Base-by-base conservation (phyloP, 129 eudicot genomes). In the Lonicera japonica region DNA sequence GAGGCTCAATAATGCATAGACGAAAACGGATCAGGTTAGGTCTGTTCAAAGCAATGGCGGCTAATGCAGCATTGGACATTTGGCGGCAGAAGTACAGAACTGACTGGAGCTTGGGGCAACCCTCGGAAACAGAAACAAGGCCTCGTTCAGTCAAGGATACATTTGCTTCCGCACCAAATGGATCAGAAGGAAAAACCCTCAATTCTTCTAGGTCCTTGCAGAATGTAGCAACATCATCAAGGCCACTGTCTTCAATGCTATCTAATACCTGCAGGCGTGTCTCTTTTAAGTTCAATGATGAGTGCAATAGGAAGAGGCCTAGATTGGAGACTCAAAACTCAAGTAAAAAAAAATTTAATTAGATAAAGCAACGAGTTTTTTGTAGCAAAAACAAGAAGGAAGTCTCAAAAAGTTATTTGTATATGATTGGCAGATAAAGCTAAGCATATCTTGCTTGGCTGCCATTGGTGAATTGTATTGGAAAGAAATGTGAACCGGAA, bases 61-160 rank as follows among this genome's bases (percentile, higher is more conserved):
- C 25, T 13, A 92, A 53, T 34, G 98, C 98, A 2, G 87, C 78
- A 55, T 92, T 92, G 54, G 98, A 65, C 86, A 92, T 80, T 63
- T 72, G 98, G 56, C 98, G 86, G 66, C 98, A 92, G 74, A 92
- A 92, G 61, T 84, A 92, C 14, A 92, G 83, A 36, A 92, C 95
- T 0, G 98, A 84, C 11, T 83, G 83, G 36, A 92, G 89, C 56
- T 87, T 87, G 11, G 98, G 90, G 66, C 98, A 92, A 10, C 96
- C 95, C 45, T 65, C 71, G 0, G 98, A 89, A 41, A 92, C 95
- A 1, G 96, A 63, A 29, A 92, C 96, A 14, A 92, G 96, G 15
- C 98, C 98, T 45, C 70, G 77, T 76, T 92, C 98, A 0, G 96
- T 92, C 66, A 92, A 68, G 40, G 71, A 63, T 13, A 87, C 96